A percentile compares a stretch with the other conserved stretches of the same genome.
phyloP scores from a whole-genome alignment of 257 asterid genomes.

The Plantago major region DNA sequence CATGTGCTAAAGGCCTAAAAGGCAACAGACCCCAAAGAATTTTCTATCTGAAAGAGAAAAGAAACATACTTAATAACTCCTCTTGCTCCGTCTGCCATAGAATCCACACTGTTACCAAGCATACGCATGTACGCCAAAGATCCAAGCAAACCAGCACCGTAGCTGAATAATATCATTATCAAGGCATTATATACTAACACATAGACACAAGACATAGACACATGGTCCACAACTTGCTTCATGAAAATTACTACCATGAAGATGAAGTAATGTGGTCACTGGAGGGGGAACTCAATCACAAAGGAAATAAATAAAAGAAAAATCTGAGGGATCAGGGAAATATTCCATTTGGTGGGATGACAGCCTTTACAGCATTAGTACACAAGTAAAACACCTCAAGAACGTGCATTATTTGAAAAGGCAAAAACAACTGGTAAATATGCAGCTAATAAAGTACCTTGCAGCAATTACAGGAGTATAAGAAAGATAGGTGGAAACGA shows the following conservation, averaged over 20 bases:
- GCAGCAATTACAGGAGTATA: slow-evolving; percentile 82
- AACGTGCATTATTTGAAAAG: slow-evolving; percentile 1
- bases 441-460: slow-evolving; percentile 37
- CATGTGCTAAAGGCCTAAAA: no score
- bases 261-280: neutral
- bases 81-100: slow-evolving; percentile 87
- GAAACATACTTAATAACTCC: slow-evolving; percentile 70
- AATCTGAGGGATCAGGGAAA: neutral
- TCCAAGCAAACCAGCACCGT: slow-evolving; percentile 78
- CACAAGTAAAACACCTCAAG: neutral
- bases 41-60: neutral
- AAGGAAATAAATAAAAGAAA: neutral
- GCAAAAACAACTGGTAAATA: neutral
- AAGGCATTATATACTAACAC: slow-evolving; percentile 7
- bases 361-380: slow-evolving; percentile 7
- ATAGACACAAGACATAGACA: neutral
- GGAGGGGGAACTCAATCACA: no score
- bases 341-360: slow-evolving; percentile 14
- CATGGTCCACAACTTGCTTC: neutral
- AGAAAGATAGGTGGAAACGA: slow-evolving; percentile 68
- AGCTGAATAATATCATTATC: slow-evolving; percentile 42
- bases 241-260: neutral
- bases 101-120: slow-evolving; percentile 84
- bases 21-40: no score
- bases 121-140: slow-evolving; percentile 80